Evolutionary conservation across 208 protist genomes (phyloP).

Genomic region (Leishmania tarentolae): DNA sequence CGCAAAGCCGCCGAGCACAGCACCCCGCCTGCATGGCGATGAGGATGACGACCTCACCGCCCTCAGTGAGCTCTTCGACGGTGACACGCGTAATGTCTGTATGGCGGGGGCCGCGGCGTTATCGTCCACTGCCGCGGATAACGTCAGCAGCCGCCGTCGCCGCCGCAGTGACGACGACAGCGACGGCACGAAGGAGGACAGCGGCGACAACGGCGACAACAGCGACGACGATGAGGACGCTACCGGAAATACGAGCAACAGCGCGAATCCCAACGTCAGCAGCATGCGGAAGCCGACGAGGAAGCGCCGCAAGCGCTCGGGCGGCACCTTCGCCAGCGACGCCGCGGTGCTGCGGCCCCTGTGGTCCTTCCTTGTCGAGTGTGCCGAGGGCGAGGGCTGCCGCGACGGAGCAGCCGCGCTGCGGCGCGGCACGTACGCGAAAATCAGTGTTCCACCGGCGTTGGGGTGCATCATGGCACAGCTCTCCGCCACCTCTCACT

Average conservation of each 20-base stretch:
- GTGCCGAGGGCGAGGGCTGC: constrained; percentile 51
- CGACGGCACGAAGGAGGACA: not conserved
- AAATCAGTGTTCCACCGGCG: constrained; percentile 48
- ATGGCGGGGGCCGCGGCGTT: constrained; percentile 5
- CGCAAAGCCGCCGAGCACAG: not conserved
- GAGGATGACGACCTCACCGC: constrained; percentile 13
- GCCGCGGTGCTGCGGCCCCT: constrained; percentile 53
- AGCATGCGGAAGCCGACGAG: not conserved
- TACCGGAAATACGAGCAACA: not conserved
- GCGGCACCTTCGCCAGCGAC: constrained; percentile 44
- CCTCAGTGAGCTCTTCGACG: constrained; percentile 32
- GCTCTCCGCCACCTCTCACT: constrained; percentile 41
- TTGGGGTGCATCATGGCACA: constrained; percentile 61
- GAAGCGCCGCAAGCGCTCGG: constrained; percentile 6
- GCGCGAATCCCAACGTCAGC: not conserved
- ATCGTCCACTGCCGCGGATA: not conserved
- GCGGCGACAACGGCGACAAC: not conserved
- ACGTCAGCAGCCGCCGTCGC: constrained; percentile 1
- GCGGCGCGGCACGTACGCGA: constrained; percentile 44
- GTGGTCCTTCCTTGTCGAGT: constrained; percentile 70
- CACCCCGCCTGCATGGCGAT: not conserved
- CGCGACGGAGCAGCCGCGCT: constrained; percentile 39
- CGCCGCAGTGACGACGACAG: constrained; percentile 16
- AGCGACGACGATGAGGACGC: not conserved
- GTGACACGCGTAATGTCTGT: constrained; percentile 26